Evolutionary conservation across 2,329 filamentous ascomycete genomes (phyloP).

Genomic region (Trichoderma semiorbis): DNA sequence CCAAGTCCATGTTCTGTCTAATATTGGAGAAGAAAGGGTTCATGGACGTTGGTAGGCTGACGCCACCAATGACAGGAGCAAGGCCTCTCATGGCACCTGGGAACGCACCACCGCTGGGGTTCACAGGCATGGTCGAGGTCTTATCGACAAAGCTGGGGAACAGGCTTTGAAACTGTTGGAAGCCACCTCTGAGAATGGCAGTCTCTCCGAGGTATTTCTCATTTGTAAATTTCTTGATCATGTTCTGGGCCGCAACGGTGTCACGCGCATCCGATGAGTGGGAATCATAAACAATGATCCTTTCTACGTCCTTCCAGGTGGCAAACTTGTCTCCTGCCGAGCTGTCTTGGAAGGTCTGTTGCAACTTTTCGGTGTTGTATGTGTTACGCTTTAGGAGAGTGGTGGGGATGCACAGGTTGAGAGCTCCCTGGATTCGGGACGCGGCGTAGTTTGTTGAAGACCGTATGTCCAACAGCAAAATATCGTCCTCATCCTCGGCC

Average conservation of each 20-base stretch:
- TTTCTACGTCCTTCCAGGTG: conserved; percentile 68
- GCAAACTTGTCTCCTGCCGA: conserved; percentile 69
- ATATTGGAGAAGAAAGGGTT: conserved; percentile 94
- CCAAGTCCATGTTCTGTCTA: conserved; percentile 91
- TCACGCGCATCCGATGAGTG: conserved; percentile 76
- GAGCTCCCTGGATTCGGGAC: conserved; percentile 71
- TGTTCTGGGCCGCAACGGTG: conserved; percentile 75
- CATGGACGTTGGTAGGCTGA: conserved; percentile 68
- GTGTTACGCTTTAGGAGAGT: conserved; percentile 87
- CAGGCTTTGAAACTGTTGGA: conserved; percentile 65
- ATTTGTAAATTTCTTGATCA: conserved; percentile 85
- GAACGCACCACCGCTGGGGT: conserved; percentile 41
- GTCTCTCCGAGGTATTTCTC: conserved; percentile 76
- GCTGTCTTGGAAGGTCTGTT: conserved; percentile 77
- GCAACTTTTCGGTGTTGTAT: conserved; percentile 83
- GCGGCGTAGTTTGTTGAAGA: conserved; percentile 78
- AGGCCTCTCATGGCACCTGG: conserved; percentile 43
- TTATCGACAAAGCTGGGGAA: conserved; percentile 64
- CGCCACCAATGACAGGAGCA: conserved; percentile 79
- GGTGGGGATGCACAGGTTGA: conserved; percentile 93
- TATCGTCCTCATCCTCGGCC: conserved; percentile 34
- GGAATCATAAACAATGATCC: conserved; percentile 85
- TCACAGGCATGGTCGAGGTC: conserved; percentile 35
- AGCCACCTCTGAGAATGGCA: conserved; percentile 78
- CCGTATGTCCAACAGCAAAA: conserved; percentile 79